Conservation (phyloP, 495 filamentous ascomycete species). For the Podospora pseudopauciseta region DNA sequence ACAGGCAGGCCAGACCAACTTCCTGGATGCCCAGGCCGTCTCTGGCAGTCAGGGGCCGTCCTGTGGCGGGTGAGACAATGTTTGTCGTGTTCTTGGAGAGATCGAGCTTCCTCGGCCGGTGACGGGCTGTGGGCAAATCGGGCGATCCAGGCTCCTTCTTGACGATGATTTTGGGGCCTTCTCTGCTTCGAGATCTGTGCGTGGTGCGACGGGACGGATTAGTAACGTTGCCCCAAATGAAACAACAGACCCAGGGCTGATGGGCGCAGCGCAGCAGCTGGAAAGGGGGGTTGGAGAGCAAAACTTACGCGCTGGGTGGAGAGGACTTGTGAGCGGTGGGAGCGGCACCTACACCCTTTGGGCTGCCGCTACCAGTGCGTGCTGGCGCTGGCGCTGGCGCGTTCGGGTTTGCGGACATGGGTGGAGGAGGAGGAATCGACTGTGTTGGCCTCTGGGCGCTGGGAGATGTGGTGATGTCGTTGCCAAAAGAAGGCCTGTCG, state of each 20-base stretch:
- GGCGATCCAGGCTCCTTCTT: constrained; percentile 95
- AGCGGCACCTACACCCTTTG: constrained; percentile 40
- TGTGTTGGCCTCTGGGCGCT: constrained; percentile 43
- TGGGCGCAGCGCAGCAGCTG: not conserved
- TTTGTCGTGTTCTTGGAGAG: constrained; percentile 71
- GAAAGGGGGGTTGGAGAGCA: constrained; percentile 16
- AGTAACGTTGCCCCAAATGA: constrained; percentile 17
- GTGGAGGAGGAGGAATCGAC: constrained; percentile 31
- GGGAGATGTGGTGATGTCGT: constrained; percentile 46
- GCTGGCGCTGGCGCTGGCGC: constrained; percentile 30
- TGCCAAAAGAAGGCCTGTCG: constrained; percentile 49
- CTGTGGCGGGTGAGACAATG: constrained; percentile 57
- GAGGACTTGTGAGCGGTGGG: constrained; percentile 44
- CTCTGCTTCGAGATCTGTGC: constrained; percentile 50
- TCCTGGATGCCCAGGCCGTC: constrained; percentile 83
- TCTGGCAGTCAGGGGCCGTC: constrained; percentile 73
- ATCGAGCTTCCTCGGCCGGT: constrained; percentile 84
- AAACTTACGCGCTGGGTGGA: constrained; percentile 50
- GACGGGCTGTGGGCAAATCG: constrained; percentile 64
- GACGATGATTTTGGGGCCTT: constrained; percentile 77
- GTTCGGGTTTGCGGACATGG: constrained; percentile 40
- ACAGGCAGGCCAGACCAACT: constrained; percentile 90
- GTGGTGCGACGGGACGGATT: constrained; percentile 23
- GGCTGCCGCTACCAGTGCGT: constrained; percentile 50
- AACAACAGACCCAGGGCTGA: constrained; percentile 7